Evolutionary conservation across 139 green algal genomes (phyloP), one percentile per base, ranked within the genome.

Genomic region (Micromonas pusilla): DNA sequence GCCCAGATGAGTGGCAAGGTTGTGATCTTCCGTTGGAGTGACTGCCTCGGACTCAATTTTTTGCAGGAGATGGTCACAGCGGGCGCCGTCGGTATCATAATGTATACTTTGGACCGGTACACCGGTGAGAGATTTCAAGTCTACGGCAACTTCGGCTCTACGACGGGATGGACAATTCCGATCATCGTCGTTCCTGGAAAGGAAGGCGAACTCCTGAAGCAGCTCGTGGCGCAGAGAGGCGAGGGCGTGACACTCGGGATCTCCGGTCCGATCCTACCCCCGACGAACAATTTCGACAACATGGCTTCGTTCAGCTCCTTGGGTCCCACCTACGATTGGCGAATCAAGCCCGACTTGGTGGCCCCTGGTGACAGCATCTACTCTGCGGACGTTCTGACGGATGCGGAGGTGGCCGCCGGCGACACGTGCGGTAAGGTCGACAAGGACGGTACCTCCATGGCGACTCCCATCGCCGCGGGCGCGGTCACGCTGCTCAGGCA

Each of bases 371-470:
- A 78, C 3, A 74, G 63, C 0, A 70, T 83, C 31, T 31, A 39
- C 25, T 83, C 78, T 6, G 78, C 78, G 9, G 2, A 1, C 1
- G 2, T 70, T 1, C 28, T 39, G 23, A 72, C 2, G 1, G 74
- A 78, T 13, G 28, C 20, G 2, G 37, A 31, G 9, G 6, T 57
- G 1, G 5, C 37, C 20, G 63, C 9, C 66, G 23, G 25, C 66
- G 34, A 52, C 33, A 52, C 25, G 6, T 80, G 74, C 74, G 16
- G 6, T 9, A 63, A 26, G 74, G 25, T n/a, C 4, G 73, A 37
- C 67, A 73, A 70, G 2, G 85, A 86, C 81, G 93, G 93, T 38
- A 98, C 93, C 1, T 92, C 86, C 23, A 98, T 98, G 94, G 90
- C 94, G 0, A 96, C 93, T 1, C 90, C 90, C 0, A 70, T 91